These are phyloP conservation scores for Lycium barbarum DNA, from an alignment of 257 asterid species.

Conservation along the genomic window DNA sequence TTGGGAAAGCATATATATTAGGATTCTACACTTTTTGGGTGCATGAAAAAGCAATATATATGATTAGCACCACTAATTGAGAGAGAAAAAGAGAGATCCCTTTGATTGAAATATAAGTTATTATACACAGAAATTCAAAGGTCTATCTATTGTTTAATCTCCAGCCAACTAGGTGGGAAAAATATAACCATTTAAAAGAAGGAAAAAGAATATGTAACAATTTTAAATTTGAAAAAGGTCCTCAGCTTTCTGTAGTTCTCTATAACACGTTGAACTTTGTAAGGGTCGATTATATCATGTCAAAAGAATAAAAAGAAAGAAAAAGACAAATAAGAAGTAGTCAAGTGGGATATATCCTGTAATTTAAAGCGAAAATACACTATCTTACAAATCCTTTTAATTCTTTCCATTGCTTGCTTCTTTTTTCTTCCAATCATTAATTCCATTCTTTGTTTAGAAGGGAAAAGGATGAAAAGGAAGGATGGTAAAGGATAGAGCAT, in stretches of 20 bases:
- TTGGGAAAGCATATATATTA: not conserved
- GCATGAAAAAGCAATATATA: not conserved
- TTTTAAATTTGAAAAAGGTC: not conserved
- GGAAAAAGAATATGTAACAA: too few species aligned
- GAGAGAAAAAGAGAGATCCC: constrained; percentile 4
- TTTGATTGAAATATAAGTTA: not conserved
- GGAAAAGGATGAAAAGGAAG: constrained; percentile 1
- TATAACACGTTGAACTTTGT: not conserved
- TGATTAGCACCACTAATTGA: not conserved
- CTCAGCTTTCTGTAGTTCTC: not conserved
- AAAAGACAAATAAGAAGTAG: not conserved
- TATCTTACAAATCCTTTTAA: not conserved
- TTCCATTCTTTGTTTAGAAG: constrained; percentile 18
- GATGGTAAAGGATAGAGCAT: constrained; percentile 16
- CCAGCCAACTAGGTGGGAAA: not conserved
- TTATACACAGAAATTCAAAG: too few species aligned
- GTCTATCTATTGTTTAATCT: too few species aligned
- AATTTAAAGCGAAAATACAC: not conserved
- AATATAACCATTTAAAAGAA: too few species aligned
- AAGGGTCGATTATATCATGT: not conserved
- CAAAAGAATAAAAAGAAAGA: not conserved
- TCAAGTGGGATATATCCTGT: not conserved
- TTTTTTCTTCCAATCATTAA: constrained; percentile 18
- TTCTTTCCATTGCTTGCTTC: constrained; percentile 13
- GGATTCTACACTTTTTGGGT: not conserved